phyloP scores from a whole-genome alignment of 2,329 filamentous ascomycete genomes.

The Elsinoe australis region DNA sequence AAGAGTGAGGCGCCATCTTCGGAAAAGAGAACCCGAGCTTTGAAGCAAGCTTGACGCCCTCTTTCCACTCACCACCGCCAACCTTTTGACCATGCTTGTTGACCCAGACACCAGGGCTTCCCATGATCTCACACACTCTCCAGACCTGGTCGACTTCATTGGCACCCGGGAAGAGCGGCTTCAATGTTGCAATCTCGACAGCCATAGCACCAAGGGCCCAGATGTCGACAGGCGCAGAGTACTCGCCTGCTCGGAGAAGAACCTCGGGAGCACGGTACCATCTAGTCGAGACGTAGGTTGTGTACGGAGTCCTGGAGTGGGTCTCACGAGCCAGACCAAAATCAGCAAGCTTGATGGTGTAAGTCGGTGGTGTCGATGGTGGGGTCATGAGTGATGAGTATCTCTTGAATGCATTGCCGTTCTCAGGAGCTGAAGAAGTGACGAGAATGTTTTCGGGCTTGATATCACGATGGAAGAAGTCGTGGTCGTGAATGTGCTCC shows the following conservation, averaged over 20 bases:
- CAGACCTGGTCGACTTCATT: constrained; percentile 99
- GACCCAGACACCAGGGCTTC: constrained; percentile 96
- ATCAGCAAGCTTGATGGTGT: constrained; percentile 97
- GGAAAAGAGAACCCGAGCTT: constrained; percentile 98
- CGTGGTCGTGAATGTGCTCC: constrained; percentile 93
- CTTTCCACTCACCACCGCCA: constrained; percentile 94
- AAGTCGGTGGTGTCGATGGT: constrained; percentile 84
- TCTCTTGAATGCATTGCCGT: constrained; percentile 75
- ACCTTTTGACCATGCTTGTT: constrained; percentile 81
- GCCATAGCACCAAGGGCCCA: constrained; percentile 99
- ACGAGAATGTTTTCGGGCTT: constrained; percentile 99
- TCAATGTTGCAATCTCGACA: constrained; percentile 91
- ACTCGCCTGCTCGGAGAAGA: constrained; percentile 84
- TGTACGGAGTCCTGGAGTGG: constrained; percentile 92
- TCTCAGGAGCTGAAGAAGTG: constrained; percentile 79
- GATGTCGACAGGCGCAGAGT: constrained; percentile 95
- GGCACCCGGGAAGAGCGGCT: constrained; percentile 91
- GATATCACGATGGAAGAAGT: constrained; percentile 98
- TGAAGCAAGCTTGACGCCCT: constrained; percentile 82
- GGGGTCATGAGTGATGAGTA: constrained; percentile 92
- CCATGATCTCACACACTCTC: constrained; percentile 99
- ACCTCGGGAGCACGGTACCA: constrained; percentile 96
- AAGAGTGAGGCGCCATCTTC: constrained; percentile 94
- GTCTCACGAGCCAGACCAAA: constrained; percentile 97
- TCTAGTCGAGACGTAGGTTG: constrained; percentile 93